Evolutionary conservation across 2,329 filamentous ascomycete species (phyloP), one percentile per base, ranked within the genome.

Genomic region (Boeremia exigua): DNA sequence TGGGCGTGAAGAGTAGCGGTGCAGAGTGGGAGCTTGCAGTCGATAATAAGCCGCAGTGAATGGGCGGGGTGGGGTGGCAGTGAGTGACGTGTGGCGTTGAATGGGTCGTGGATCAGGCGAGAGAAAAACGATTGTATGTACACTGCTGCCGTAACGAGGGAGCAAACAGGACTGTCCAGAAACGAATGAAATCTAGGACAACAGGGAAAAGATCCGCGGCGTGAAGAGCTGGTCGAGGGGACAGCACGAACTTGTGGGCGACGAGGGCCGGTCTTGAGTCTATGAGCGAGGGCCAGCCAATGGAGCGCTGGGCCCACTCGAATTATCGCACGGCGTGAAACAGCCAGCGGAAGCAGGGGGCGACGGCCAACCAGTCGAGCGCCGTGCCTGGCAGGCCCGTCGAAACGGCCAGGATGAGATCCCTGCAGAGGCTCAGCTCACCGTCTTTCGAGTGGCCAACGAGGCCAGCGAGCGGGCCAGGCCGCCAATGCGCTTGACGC

Each of bases 141-240:
- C 51, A 50, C 56, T 59, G 69, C 61, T 71, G 68, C 63, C 62
- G 54, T 67, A 72, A 66, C 67, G 70, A 72, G 64, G 66, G 71
- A 71, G 68, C 67, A 50, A 64, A 17, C 67, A 70, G 46, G 58
- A 57, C 63, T 58, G 63, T 44, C 52, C 48, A 60, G 64, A 67
- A 72, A 63, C 60, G 66, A 70, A 67, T 54, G 60, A 44, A 61
- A 54, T 46, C 59, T 60, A 61, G 59, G 56, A 56, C 36, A 56
- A 56, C 53, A 56, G 47, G 53, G 53, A 47, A 56, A 56, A 47
- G 53, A 56, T 56, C 53, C 48, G 48, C 54, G 54, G 55, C 34
- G 46, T 50, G 50, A 54, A 48, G 55, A 50, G 51, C 17, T 37
- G 36, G 47, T 45, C 42, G 46, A 56, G 48, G 47, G 47, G 47